These are phyloP conservation scores for Phytopythium montanum DNA, from an alignment of 352 stramenopile genomes.

Conservation along the genomic window DNA sequence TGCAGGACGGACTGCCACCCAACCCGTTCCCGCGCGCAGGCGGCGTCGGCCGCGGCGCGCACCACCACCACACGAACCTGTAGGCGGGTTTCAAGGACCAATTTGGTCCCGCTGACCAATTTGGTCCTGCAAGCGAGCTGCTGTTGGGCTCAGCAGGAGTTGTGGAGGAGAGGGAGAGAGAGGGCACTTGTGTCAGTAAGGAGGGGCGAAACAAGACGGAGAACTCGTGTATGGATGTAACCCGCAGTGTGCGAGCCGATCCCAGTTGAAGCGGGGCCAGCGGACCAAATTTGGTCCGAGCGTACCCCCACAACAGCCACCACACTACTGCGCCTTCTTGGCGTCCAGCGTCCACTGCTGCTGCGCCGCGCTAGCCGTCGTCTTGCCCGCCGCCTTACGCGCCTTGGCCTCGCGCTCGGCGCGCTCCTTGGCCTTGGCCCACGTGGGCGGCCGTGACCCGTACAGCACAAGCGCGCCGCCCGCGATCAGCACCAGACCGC, in stretches of 20 bases:
- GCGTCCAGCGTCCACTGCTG: conserved; percentile 6
- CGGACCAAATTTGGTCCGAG: conserved; percentile 1
- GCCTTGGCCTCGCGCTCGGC: conserved; percentile 6
- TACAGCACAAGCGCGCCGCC: conserved; percentile 49
- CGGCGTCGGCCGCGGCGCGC: conserved; percentile 4
- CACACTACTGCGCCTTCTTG: conserved; percentile 7
- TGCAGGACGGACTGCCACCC: conserved; percentile 52
- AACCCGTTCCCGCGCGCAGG: conserved; percentile 9
- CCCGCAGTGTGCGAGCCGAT: not conserved
- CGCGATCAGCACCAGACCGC: conserved; percentile 43
- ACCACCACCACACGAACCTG: conserved; percentile 6
- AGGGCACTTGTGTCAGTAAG: conserved; percentile 7
- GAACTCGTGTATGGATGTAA: conserved; percentile 3
- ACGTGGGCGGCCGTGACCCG: conserved; percentile 25
- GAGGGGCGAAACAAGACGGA: conserved; percentile 1
- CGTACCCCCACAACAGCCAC: not conserved
- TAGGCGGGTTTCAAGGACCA: not conserved
- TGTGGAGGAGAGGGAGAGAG: not conserved
- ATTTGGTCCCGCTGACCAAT: not conserved
- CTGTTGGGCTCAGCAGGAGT: no score
- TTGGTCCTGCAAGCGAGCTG: not conserved
- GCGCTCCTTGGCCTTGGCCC: conserved; percentile 5
- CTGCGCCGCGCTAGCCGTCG: not conserved
- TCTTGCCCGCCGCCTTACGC: not conserved
- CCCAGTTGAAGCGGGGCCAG: not conserved